Percentiles rank a stretch among this genome's conserved stretches.
phyloP scores from a whole-genome alignment of 257 asterid species.

The Plantago elongata region DNA sequence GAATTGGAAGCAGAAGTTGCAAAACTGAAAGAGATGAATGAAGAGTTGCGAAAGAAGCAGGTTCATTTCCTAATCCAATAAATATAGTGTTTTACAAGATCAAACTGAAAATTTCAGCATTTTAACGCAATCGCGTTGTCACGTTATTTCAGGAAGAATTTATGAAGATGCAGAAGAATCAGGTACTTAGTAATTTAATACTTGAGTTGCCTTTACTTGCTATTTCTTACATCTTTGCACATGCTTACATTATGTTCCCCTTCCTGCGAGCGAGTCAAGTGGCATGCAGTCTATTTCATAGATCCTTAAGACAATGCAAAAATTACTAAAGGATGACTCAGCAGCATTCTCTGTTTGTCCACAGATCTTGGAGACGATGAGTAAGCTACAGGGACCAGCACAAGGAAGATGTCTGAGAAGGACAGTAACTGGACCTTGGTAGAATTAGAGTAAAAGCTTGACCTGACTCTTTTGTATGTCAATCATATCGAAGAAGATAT shows the following conservation, averaged over 20 bases:
- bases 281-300: neutral
- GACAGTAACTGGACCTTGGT: constrained; percentile 41
- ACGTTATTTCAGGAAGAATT: constrained; percentile 53
- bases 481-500: neutral
- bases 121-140: constrained; percentile 13
- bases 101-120: constrained; percentile 2
- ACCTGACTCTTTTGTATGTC: constrained; percentile 5
- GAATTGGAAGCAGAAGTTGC: constrained; percentile 94
- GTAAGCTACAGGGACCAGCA: constrained; percentile 18
- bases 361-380: constrained; percentile 26
- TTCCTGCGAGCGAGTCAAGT: too few species aligned
- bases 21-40: constrained; percentile 61
- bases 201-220: neutral
- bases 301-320: too few species aligned
- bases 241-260: too few species aligned
- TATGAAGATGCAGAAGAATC: constrained; percentile 70
- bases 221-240: neutral
- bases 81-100: constrained; percentile 1
- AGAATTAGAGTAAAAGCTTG: constrained; percentile 9
- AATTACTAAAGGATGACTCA: neutral
- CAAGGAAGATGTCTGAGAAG: constrained; percentile 33
- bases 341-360: constrained; percentile 1
- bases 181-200: constrained; percentile 37
- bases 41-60: constrained; percentile 74
- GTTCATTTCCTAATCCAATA: constrained; percentile 29